Evolutionary conservation across 202 grass and related monocot species (phyloP), one percentile per base, ranked within the genome.

Genomic region (Alloteropsis angusta): DNA sequence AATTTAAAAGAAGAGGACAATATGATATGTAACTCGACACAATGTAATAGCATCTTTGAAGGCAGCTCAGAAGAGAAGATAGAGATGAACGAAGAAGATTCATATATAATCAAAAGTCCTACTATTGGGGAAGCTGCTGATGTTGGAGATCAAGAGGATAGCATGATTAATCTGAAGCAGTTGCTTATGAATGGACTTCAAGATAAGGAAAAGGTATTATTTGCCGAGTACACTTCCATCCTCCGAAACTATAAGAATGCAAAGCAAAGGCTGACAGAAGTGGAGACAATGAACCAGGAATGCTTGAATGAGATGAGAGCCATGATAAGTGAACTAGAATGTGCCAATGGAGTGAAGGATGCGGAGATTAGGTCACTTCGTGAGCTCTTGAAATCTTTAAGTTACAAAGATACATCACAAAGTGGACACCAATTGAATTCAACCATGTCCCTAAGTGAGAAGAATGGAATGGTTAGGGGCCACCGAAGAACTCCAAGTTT

Each of bases 161-260:
- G 1, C 68, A 81, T 87, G 68, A 32, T 37, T 21, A 82, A 88
- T 61, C 69, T 90, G 46, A 79, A 93, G 25, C 32, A 86, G 35
- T 63, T 88, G 78, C 87, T 90, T 81, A 74, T 86, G 67, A 81
- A 62, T 73, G 76, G 71, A 15, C 79, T 86, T 30, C 82, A 93
- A 86, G 85, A 78, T 62, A 90, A 82, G 81, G 87, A 93, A 76
- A 93, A 81, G 52, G 58, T 83, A 65, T 45, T 90, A 53, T 55
- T 93, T 45, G 66, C 66, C 0, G 87, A 90, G 23, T 93, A 90
- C 67, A 93, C 85, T 47, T 88, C 87, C 23, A 71, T 93, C 60
- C 85, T 93, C 11, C 70, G 78, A 75, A 90, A 83, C 28, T 90
- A 88, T 38, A 93, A 90, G 45, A 82, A 84, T 59, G 69, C 67